Base-by-base conservation (phyloP, 192 early-diverging fungal species). In the Podila verticillata region DNA sequence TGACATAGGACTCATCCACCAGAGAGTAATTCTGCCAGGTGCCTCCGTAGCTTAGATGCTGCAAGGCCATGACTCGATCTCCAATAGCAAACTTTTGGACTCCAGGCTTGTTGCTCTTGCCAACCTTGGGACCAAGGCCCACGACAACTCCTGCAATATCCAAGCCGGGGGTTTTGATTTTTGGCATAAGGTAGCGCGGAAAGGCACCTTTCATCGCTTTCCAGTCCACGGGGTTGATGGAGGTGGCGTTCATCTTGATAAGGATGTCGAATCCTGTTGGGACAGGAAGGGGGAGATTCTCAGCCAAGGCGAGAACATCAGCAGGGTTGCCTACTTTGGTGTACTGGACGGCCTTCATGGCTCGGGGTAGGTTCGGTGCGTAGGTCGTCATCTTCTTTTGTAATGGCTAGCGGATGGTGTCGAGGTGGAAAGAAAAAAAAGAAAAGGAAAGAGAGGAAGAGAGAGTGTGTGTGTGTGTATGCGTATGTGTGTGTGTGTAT, bases 221-320 rank as follows among this genome's bases (percentile, higher is more conserved):
- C 64, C 70, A 84, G 12, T 84, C 83, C 9, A 75, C 60, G n/a
- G 83, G 83, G 56, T 84, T 84, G 24, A 84, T 32, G 4, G 75
- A 75, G 2, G 75, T 24, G 5, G 83, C 83, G 35, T 72, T 54
- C 24, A 84, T 73, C 61, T 81, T 80, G 64, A 84, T 56, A 5
- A 84, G 68, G 9, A 81, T 28, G 17, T 84, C 48, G 19, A 63
- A 62, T 0, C 70, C 77, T 19, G 61, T 59, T 12, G 72, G 44
- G 30, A 28, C 7, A 19, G 70, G 77, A 6, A 80, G 28, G 9
- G 70, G 66, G 1, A 58, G 47, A 12, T 57, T 15, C n/a, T 72
- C 65, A 17, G 63, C 68, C 26, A 80, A 24, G 5, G 77, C 54
- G 54, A 80, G 48, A 32, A 59, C 30, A 7, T 80, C 70, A 12